Conservation (phyloP, 169 alveolate genomes). For the Plasmodium inui region DNA sequence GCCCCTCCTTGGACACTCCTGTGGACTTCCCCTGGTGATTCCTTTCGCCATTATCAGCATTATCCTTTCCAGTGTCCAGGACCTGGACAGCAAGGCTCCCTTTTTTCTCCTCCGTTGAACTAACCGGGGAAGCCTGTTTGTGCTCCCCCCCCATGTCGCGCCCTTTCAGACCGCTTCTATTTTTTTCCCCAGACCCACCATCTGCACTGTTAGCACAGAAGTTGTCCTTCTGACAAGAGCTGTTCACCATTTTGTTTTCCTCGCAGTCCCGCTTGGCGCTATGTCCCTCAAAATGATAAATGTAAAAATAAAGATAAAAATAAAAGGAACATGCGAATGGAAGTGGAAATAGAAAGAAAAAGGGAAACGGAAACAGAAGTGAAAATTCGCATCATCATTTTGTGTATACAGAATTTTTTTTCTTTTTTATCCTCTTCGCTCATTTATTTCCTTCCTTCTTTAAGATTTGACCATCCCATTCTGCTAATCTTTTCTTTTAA, state of each 20-base stretch:
- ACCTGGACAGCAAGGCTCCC: background rate
- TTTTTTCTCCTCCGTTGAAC: background rate
- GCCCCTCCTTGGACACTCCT: background rate
- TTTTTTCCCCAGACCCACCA: background rate
- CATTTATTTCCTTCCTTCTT: background rate
- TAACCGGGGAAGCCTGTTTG: background rate
- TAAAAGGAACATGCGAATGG: background rate
- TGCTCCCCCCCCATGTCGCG: background rate
- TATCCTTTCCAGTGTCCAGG: background rate
- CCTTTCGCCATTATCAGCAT: background rate
- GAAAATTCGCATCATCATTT: slow-evolving; percentile 4
- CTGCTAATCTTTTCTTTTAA: background rate
- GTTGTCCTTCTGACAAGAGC: background rate
- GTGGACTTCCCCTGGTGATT: background rate
- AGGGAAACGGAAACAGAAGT: background rate
- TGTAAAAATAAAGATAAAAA: background rate
- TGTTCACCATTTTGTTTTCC: slow-evolving; percentile 17
- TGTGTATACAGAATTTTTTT: background rate
- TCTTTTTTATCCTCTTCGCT: background rate
- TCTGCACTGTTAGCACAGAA: background rate
- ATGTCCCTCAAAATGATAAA: background rate
- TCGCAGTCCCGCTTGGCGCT: background rate
- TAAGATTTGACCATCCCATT: background rate
- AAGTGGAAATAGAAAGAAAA: too few relatives aligned
- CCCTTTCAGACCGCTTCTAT: background rate